Percentiles rank a stretch among this genome's conserved stretches.
Evolutionary conservation across 192 early-diverging fungal genomes (phyloP).

Genomic region (Dissophora globulifera): DNA sequence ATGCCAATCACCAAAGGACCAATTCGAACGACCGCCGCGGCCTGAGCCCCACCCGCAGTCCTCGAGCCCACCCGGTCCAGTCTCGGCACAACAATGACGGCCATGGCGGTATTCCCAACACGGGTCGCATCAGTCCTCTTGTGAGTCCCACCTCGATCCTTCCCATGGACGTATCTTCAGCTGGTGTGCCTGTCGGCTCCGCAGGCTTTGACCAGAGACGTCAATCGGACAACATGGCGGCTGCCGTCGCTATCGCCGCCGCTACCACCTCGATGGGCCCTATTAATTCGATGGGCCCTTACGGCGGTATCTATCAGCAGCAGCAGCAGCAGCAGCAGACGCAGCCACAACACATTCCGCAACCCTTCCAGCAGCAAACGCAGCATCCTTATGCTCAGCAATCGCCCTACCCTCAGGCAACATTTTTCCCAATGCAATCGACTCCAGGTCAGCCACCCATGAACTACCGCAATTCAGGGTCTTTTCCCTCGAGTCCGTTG

Average conservation of each 20-base stretch:
- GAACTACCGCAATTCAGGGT: slow-evolving; percentile 28
- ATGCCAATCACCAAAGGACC: slow-evolving; percentile 18
- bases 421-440: slow-evolving; percentile 6
- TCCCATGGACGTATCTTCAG: slow-evolving; percentile 6
- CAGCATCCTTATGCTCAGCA: slow-evolving; percentile 35
- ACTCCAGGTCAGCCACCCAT: slow-evolving; percentile 9
- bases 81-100: not conserved
- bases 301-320: slow-evolving; percentile 20
- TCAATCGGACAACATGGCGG: slow-evolving; percentile 2
- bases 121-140: slow-evolving; percentile 26
- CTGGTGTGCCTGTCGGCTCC: not conserved
- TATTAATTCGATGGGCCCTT: slow-evolving; percentile 1
- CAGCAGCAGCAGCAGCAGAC: slow-evolving; percentile 16
- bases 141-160: slow-evolving; percentile 5
- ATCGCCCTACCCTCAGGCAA: slow-evolving; percentile 38
- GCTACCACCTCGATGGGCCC: no score
- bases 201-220: slow-evolving; percentile 8
- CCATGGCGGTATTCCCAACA: not conserved
- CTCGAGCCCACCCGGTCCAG: slow-evolving; percentile 1
- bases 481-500: slow-evolving; percentile 30
- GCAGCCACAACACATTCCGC: not conserved
- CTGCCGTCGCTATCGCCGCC: not conserved
- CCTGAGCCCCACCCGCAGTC: slow-evolving; percentile 2
- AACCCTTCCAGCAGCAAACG: slow-evolving; percentile 6
- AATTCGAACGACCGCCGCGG: slow-evolving; percentile 31